These are phyloP conservation scores for Starmerella scarabaei DNA, from an alignment of 805 yeast species.

Conservation along the genomic window DNA sequence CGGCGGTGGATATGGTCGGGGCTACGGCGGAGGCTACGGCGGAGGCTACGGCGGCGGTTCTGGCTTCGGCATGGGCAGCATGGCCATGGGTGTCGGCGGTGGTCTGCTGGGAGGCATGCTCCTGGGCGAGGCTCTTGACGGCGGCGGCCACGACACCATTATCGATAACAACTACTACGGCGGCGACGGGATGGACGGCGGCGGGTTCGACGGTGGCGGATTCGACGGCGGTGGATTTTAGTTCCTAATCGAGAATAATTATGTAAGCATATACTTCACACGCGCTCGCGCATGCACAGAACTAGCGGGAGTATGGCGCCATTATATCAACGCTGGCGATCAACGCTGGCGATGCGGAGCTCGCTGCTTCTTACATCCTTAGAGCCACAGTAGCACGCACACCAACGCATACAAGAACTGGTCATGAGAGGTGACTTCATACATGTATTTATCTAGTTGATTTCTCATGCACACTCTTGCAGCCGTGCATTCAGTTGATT, in stretches of 20 bases:
- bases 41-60: slow-evolving; percentile 18
- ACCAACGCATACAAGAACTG: no score
- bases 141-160: slow-evolving; percentile 13
- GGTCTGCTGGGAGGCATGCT: slow-evolving; percentile 25
- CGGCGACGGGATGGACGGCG: slow-evolving; percentile 16
- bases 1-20: slow-evolving; percentile 9
- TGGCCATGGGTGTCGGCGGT: slow-evolving; percentile 25
- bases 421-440: no score
- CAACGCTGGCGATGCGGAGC: no score
- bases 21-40: slow-evolving; percentile 7
- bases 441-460: no score
- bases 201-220: slow-evolving; percentile 13
- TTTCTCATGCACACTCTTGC: no score
- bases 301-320: neutral
- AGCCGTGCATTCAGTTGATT: no score
- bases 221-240: neutral
- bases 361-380: no score
- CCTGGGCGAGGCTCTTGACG: slow-evolving; percentile 19
- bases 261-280: neutral
- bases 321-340: no score
- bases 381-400: no score
- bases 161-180: slow-evolving; percentile 31
- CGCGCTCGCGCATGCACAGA: neutral
- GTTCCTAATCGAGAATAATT: neutral
- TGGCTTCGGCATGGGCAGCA: slow-evolving; percentile 41